Evolutionary conservation across 2,329 filamentous ascomycete genomes (phyloP).

Genomic region (Rutstroemia sp.): DNA sequence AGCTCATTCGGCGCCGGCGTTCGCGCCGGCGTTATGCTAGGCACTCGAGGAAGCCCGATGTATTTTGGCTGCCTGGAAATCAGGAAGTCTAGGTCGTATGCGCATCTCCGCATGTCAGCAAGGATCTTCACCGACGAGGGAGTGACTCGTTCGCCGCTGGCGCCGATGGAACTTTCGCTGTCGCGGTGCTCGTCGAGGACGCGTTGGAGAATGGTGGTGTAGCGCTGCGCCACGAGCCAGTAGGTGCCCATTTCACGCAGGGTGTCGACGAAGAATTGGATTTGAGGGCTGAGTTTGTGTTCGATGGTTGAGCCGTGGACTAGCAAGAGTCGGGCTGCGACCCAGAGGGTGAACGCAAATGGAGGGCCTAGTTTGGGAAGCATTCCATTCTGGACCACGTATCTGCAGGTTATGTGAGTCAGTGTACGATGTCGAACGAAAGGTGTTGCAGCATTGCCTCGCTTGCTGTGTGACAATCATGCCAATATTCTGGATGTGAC

Average conservation of each 20-base stretch:
- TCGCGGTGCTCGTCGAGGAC: conserved; percentile 83
- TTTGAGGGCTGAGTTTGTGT: conserved; percentile 71
- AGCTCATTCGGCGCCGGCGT: conserved; percentile 75
- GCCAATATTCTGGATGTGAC: neutral
- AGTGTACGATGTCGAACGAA: neutral
- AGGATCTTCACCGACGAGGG: conserved; percentile 81
- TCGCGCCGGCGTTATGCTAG: conserved; percentile 52
- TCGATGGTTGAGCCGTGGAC: conserved; percentile 89
- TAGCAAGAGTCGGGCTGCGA: conserved; percentile 76
- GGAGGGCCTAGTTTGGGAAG: conserved; percentile 78
- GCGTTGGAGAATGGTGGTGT: conserved; percentile 69
- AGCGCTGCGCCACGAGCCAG: conserved; percentile 81
- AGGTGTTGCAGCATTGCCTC: too few relatives aligned
- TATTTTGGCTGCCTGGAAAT: conserved; percentile 63
- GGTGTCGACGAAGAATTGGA: conserved; percentile 74
- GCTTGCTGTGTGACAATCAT: neutral
- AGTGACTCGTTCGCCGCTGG: conserved; percentile 64
- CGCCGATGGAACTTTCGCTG: conserved; percentile 53
- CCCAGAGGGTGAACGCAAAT: conserved; percentile 90
- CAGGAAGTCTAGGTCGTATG: conserved; percentile 82
- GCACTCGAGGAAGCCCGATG: conserved; percentile 35
- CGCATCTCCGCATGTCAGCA: conserved; percentile 84
- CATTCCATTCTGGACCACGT: conserved; percentile 64
- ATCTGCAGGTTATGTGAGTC: neutral
- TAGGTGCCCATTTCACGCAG: conserved; percentile 72